Percentiles rank a stretch among this genome's conserved stretches.
Evolutionary conservation across 768 basidiomycete species (phyloP).

Genomic region (Scleroderma citrinum): DNA sequence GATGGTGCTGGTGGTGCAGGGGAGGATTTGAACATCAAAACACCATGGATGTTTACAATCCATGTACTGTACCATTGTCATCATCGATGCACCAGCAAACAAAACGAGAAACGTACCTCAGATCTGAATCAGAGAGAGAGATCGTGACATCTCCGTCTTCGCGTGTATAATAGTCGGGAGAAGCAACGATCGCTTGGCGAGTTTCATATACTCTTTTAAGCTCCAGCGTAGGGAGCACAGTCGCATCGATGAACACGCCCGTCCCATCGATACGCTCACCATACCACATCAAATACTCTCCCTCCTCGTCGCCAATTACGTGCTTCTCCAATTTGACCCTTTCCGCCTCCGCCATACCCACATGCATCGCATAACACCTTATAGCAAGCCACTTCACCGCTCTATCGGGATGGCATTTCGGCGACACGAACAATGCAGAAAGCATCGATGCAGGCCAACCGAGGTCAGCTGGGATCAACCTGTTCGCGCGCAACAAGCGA

Average conservation of each 20-base stretch:
- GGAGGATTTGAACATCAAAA: conserved; percentile 54
- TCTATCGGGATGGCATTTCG: conserved; percentile 50
- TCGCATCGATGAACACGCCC: conserved; percentile 56
- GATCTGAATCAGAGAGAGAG: conserved; percentile 38
- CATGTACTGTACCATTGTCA: conserved; percentile 39
- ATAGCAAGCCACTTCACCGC: conserved; percentile 68
- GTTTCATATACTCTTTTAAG: conserved; percentile 48
- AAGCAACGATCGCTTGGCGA: conserved; percentile 41
- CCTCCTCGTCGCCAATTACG: conserved; percentile 53
- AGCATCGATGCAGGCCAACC: conserved; percentile 51
- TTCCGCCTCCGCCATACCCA: conserved; percentile 73
- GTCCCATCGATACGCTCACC: conserved; percentile 45
- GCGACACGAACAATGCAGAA: conserved; percentile 32
- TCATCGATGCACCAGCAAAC: background rate
- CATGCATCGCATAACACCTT: conserved; percentile 70
- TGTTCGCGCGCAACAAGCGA: conserved; percentile 71
- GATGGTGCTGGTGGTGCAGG: conserved; percentile 12
- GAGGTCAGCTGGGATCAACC: conserved; percentile 54
- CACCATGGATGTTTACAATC: conserved; percentile 57
- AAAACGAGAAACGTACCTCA: conserved; percentile 43
- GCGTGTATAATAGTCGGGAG: conserved; percentile 41
- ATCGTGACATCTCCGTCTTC: conserved; percentile 30
- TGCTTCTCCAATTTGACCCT: conserved; percentile 58
- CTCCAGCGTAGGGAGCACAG: conserved; percentile 76
- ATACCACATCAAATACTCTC: conserved; percentile 61